These are phyloP conservation scores for Barnettozyma californica DNA, from an alignment of 805 yeast species.

Conservation along the genomic window DNA sequence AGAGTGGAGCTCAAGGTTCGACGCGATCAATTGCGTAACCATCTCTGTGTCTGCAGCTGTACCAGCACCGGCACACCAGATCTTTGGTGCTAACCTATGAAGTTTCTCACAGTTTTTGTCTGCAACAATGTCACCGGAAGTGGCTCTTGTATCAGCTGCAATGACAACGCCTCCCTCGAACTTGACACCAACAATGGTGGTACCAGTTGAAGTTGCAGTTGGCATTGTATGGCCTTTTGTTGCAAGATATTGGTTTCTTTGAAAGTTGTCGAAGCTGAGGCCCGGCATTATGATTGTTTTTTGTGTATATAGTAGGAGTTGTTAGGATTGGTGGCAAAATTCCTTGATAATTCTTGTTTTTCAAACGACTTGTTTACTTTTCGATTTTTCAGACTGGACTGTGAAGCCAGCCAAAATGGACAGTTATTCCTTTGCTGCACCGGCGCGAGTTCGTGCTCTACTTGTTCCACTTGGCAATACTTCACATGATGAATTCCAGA, in stretches of 20 bases:
- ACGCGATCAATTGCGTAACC: conserved; percentile 89
- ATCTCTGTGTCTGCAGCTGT: conserved; percentile 99
- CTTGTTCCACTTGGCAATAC: conserved; percentile 62
- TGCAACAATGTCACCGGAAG: conserved; percentile 94
- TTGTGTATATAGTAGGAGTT: not conserved
- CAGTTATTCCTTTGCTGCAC: conserved; percentile 48
- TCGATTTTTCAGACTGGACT: not conserved
- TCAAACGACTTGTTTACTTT: not conserved
- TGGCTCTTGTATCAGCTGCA: conserved; percentile 98
- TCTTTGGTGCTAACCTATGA: conserved; percentile 82
- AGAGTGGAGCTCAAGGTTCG: conserved; percentile 87
- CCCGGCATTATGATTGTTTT: conserved; percentile 60
- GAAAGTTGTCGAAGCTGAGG: conserved; percentile 86
- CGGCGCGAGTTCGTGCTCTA: conserved; percentile 60
- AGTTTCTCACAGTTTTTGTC: conserved; percentile 97
- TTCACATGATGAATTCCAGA: conserved; percentile 31
- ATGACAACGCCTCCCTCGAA: conserved; percentile 92
- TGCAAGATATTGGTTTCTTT: conserved; percentile 75
- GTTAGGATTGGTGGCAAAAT: not conserved
- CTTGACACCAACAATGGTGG: conserved; percentile 97
- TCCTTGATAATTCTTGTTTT: not conserved
- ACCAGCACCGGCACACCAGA: conserved; percentile 99
- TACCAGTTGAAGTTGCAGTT: conserved; percentile 94
- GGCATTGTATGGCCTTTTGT: conserved; percentile 74
- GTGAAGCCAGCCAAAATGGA: conserved; percentile 25